A percentile compares a stretch with the other conserved stretches of the same genome.
Conservation (phyloP, 1,284 basidiomycete species). For the Malassezia pachydermatis region DNA sequence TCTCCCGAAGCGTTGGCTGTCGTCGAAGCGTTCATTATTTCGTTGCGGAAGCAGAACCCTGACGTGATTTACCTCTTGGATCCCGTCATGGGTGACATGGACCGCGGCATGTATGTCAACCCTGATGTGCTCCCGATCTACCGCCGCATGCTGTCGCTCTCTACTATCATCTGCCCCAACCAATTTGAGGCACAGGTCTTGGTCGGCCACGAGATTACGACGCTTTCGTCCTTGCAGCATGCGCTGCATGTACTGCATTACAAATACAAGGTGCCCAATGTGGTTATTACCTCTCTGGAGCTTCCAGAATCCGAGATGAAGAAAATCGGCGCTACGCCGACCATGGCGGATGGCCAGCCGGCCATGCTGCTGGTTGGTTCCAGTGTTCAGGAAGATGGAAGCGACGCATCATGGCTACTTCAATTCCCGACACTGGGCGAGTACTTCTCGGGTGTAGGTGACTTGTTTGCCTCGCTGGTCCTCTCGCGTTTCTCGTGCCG, state of each 20-base stretch:
- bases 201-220: constrained; percentile 54
- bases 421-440: constrained; percentile 72
- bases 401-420: constrained; percentile 53
- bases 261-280: constrained; percentile 65
- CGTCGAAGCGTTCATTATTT: constrained; percentile 59
- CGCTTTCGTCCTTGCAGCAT: constrained; percentile 58
- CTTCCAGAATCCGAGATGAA: constrained; percentile 26
- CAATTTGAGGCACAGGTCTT: constrained; percentile 84
- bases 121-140: constrained; percentile 81
- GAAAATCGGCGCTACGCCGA: constrained; percentile 21
- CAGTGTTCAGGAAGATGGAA: constrained; percentile 35
- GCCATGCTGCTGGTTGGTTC: constrained; percentile 45
- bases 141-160: constrained; percentile 62
- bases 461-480: constrained; percentile 87
- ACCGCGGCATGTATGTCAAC: constrained; percentile 64
- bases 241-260: constrained; percentile 68
- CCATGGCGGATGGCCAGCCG: constrained; percentile 20
- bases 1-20: constrained; percentile 66
- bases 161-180: constrained; percentile 90
- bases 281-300: constrained; percentile 79
- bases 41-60: constrained; percentile 55
- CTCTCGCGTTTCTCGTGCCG: constrained; percentile 62
- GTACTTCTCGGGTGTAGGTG: constrained; percentile 92
- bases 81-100: constrained; percentile 55
- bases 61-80: constrained; percentile 74